Evolutionary conservation across 1,284 basidiomycete species (phyloP).

Genomic region (Leucoagaricus sp.): DNA sequence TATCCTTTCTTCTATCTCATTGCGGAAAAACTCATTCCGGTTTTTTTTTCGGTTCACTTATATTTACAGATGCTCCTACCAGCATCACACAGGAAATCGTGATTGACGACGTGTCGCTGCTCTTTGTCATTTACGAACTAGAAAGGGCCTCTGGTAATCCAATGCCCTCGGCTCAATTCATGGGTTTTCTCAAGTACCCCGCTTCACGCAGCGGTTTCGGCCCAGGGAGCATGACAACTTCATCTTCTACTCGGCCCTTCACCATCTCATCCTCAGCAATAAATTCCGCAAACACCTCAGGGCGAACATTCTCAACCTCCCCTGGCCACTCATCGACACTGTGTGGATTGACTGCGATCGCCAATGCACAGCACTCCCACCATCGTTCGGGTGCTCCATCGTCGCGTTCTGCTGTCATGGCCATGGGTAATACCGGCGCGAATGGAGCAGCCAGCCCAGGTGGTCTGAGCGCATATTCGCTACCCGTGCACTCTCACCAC

Average conservation of each 20-base stretch:
- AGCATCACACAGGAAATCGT: conserved; percentile 68
- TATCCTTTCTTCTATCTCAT: conserved; percentile 13
- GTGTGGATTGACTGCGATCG: neutral
- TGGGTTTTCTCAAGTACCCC: conserved; percentile 53
- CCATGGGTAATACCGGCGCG: neutral
- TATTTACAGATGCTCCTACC: conserved; percentile 45
- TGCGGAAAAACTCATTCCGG: conserved; percentile 21
- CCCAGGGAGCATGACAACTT: conserved; percentile 17
- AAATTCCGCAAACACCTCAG: neutral
- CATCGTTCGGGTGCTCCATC: conserved; percentile 1
- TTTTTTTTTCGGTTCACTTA: conserved; percentile 19
- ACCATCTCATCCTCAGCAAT: conserved; percentile 1
- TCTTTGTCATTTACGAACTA: conserved; percentile 67
- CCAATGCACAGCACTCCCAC: neutral
- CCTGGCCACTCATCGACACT: neutral
- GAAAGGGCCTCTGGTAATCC: conserved; percentile 49
- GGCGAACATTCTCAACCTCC: neutral
- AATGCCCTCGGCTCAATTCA: conserved; percentile 58
- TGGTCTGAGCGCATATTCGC: conserved; percentile 5
- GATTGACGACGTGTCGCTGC: conserved; percentile 60
- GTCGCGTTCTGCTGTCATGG: neutral
- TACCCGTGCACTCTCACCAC: conserved; percentile 6
- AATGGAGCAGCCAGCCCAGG: neutral
- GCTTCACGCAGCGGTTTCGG: neutral
- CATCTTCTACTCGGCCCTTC: conserved; percentile 7